These are phyloP conservation scores for Pythium vanterpoolii DNA, from an alignment of 352 stramenopile genomes.

Conservation along the genomic window DNA sequence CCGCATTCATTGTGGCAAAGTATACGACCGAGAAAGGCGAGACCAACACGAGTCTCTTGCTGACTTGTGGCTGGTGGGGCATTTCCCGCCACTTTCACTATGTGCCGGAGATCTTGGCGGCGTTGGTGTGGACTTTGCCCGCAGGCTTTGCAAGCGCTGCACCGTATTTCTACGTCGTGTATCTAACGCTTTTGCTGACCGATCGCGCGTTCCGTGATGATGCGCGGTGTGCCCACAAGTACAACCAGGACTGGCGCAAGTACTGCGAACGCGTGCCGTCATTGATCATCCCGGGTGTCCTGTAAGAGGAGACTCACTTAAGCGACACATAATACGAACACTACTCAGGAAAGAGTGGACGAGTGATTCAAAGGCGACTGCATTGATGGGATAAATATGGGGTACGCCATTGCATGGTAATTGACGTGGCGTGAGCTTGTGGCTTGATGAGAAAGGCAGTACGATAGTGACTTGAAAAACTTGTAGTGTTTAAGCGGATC, in stretches of 20 bases:
- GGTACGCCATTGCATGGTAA: not conserved
- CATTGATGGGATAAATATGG: not conserved
- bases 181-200: constrained; percentile 92
- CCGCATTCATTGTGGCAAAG: constrained; percentile 91
- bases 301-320: constrained; percentile 30
- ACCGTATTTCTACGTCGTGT: constrained; percentile 89
- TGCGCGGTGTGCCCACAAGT: constrained; percentile 93
- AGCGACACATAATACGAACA: too few species aligned
- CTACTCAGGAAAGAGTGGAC: too few species aligned
- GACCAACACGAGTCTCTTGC: constrained; percentile 88
- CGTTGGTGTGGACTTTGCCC: constrained; percentile 75
- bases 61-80: constrained; percentile 93
- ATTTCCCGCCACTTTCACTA: constrained; percentile 95
- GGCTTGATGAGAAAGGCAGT: not conserved
- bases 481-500: not conserved
- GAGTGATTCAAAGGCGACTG: not conserved
- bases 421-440: not conserved
- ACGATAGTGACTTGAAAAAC: too few species aligned
- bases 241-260: constrained; percentile 94
- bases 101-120: constrained; percentile 89
- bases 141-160: constrained; percentile 51
- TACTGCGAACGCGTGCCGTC: constrained; percentile 88
- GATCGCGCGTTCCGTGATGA: constrained; percentile 96
- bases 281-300: constrained; percentile 83
- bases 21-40: constrained; percentile 91